Conservation (phyloP, 139 green algal species). For the Auxenochlorella pyrenoidosa region DNA sequence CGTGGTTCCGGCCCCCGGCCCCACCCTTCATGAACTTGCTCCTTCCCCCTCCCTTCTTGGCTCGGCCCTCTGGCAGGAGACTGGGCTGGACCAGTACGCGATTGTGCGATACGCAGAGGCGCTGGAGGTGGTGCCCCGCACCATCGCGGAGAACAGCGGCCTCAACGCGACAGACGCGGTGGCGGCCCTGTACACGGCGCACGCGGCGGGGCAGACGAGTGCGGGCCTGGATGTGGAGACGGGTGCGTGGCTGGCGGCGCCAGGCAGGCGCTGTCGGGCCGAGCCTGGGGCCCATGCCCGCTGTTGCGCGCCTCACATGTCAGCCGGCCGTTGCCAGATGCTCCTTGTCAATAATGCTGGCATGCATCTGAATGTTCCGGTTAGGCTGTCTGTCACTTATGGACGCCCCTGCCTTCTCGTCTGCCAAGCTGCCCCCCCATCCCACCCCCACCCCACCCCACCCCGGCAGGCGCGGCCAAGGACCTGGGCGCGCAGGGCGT, state of each 20-base stretch:
- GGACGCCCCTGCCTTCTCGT: too few species aligned
- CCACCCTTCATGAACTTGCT: too few species aligned
- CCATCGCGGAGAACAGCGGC: conserved; percentile 92
- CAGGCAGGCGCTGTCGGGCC: too few species aligned
- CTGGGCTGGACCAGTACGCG: conserved; percentile 97
- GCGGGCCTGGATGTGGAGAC: conserved; percentile 91
- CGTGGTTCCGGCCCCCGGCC: too few species aligned
- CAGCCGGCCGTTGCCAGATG: too few species aligned
- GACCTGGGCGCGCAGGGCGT: conserved; percentile 78
- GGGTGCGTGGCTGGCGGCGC: conserved; percentile 31
- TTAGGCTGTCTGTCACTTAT: too few species aligned
- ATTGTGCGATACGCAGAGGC: conserved; percentile 94
- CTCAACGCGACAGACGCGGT: conserved; percentile 83
- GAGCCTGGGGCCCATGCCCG: background rate
- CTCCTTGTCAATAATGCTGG: too few species aligned
- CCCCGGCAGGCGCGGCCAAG: conserved; percentile 42
- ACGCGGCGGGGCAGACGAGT: conserved; percentile 74
- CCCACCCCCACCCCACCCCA: too few species aligned
- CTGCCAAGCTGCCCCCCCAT: too few species aligned
- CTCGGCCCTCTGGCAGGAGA: conserved; percentile 66
- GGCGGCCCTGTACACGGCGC: conserved; percentile 84
- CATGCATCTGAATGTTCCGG: too few species aligned
- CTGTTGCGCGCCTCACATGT: background rate
- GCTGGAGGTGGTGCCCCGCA: conserved; percentile 90
- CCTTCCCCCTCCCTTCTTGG: background rate